phyloP scores from a whole-genome alignment of 2,329 filamentous ascomycete species.

The Beauveria pseudobassiana region DNA sequence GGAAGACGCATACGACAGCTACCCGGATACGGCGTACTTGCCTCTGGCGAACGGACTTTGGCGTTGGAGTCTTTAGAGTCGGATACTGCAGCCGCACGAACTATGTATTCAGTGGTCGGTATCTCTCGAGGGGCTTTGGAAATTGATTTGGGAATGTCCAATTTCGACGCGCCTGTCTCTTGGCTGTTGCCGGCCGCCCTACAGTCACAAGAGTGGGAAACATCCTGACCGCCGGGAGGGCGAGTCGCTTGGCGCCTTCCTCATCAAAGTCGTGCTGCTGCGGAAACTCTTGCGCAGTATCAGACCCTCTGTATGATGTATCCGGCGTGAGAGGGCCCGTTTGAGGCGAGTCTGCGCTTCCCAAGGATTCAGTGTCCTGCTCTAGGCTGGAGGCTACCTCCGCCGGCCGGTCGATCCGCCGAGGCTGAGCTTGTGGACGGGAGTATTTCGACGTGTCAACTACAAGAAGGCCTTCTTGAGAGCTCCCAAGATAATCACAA shows the following conservation, averaged over 20 bases:
- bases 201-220: neutral
- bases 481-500: slow-evolving; percentile 64
- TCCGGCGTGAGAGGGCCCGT: neutral
- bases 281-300: neutral
- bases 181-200: neutral
- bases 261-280: neutral
- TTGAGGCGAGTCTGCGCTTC: neutral
- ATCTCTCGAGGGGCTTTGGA: neutral
- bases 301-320: neutral
- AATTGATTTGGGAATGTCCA: neutral
- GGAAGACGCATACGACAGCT: neutral
- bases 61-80: neutral
- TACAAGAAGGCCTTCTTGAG: slow-evolving; percentile 59
- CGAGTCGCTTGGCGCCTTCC: neutral
- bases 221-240: neutral
- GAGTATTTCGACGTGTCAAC: slow-evolving; percentile 51
- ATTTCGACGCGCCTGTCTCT: neutral
- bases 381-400: neutral
- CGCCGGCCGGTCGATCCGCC: neutral
- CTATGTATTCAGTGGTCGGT: neutral
- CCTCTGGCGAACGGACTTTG: neutral
- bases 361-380: neutral
- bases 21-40: neutral
- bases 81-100: neutral
- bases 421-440: slow-evolving; percentile 34